Percentiles rank a stretch among this genome's conserved stretches.
Conservation (phyloP, 2,329 filamentous ascomycete species). For the Chaetomium strumarium region DNA sequence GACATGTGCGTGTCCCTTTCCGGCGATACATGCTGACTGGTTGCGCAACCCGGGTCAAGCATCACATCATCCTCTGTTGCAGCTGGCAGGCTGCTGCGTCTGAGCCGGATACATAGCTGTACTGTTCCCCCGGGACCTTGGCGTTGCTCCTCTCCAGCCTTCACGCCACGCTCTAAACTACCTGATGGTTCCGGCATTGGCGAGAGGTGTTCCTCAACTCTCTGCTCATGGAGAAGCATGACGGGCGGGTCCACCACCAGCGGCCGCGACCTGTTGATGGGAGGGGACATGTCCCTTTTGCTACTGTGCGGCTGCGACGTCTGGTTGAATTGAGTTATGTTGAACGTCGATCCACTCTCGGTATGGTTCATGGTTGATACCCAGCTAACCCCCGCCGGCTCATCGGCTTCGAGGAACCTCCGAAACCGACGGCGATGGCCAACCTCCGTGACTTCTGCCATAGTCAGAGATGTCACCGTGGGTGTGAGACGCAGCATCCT, state of each 20-base stretch:
- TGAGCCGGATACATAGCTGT: constrained; percentile 5
- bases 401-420: constrained; percentile 29
- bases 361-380: background rate
- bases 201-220: background rate
- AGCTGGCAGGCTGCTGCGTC: background rate
- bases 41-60: background rate
- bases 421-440: constrained; percentile 28
- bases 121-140: background rate
- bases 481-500: constrained; percentile 38
- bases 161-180: background rate
- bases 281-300: background rate
- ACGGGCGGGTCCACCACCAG: background rate
- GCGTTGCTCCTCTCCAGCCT: background rate
- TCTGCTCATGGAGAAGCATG: background rate
- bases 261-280: background rate
- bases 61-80: background rate
- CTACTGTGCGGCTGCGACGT: background rate
- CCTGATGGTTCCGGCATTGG: background rate
- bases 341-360: background rate
- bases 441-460: constrained; percentile 37
- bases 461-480: constrained; percentile 36
- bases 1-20: background rate
- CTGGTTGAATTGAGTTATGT: background rate
- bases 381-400: constrained; percentile 2
- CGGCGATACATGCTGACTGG: background rate